Conservation (phyloP, 2,329 filamentous ascomycete species). For the Endocalyx cinctus region DNA sequence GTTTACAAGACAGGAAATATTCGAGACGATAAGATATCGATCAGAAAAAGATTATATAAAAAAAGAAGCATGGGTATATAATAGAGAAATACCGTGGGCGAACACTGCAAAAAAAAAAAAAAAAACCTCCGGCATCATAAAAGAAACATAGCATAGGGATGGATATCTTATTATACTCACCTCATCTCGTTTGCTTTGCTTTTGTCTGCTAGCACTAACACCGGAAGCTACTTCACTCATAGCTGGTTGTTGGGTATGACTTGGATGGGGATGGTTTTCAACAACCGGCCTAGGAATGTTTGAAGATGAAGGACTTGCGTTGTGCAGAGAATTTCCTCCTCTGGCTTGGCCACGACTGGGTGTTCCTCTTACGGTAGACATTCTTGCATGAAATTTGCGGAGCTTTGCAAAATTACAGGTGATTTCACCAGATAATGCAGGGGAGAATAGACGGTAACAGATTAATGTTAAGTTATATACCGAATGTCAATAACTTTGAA, state of each 20-base stretch:
- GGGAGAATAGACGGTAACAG: background rate
- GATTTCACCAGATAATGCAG: slow-evolving; percentile 5
- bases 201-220: slow-evolving; percentile 89
- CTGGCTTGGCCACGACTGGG: slow-evolving; percentile 58
- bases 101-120: no score
- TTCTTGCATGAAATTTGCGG: slow-evolving; percentile 39
- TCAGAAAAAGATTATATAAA: slow-evolving; percentile 5
- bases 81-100: no score
- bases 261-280: slow-evolving; percentile 44
- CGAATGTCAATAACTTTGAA: background rate
- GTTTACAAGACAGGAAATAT: background rate
- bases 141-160: no score
- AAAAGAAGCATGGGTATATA: no score
- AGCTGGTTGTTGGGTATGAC: slow-evolving; percentile 29
- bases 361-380: slow-evolving; percentile 64
- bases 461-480: background rate
- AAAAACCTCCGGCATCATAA: no score
- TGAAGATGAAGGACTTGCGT: slow-evolving; percentile 57
- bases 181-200: slow-evolving; percentile 98
- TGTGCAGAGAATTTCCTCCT: slow-evolving; percentile 48
- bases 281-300: slow-evolving; percentile 69
- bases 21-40: slow-evolving; percentile 7
- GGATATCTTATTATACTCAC: no score
- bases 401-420: slow-evolving; percentile 13
- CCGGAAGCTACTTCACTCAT: slow-evolving; percentile 59